Base-by-base conservation (phyloP, 495 filamentous ascomycete species). In the Haplographium delicatum region DNA sequence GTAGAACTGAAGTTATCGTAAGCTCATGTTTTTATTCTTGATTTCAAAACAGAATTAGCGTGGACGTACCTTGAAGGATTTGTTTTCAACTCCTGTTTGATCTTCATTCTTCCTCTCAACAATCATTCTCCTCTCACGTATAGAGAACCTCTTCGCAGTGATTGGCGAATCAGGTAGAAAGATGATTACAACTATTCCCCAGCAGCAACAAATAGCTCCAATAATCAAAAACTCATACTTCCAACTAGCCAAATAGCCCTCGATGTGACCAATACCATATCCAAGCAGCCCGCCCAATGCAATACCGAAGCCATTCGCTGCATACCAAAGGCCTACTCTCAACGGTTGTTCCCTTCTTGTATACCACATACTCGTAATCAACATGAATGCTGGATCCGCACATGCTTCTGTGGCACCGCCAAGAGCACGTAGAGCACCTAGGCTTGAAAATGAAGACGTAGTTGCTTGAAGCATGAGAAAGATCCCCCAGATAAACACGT, bases 1-100 rank as follows among this genome's bases (percentile, higher is more conserved):
- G 11, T 39, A 39, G n/a, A 10, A 16, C 46, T n/a, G n/a, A n/a
- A n/a, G n/a, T 26, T 2, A 27, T 44, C 3, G 16, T 27, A 20
- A 27, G 10, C 11, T 13, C 13, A 15, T 15, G 10, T 27, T 27
- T 13, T 10, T 8, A 25, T 2, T 13, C 41, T 13, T 27, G 2
- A 25, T 9, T 27, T 7, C 2, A n/a, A 26, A 4, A 44, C 11
- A 3, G 11, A 25, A 27, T 15, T 13, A 10, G 18, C 30, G 42
- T n/a, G n/a, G n/a, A n/a, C n/a, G n/a, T n/a, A n/a, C n/a, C n/a
- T 85, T 84, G 59, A 84, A 84, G 30, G 79, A 74, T 65, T 85
- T 85, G 56, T 84, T 86, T 28, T 82, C 80, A 26, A 86, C 76
- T 10, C 83, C 83, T 54, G 84, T 82, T 57, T 85, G 75, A 46